These are phyloP conservation scores for Neurospora sublineolata DNA, from an alignment of 495 filamentous ascomycete species.

Conservation along the genomic window DNA sequence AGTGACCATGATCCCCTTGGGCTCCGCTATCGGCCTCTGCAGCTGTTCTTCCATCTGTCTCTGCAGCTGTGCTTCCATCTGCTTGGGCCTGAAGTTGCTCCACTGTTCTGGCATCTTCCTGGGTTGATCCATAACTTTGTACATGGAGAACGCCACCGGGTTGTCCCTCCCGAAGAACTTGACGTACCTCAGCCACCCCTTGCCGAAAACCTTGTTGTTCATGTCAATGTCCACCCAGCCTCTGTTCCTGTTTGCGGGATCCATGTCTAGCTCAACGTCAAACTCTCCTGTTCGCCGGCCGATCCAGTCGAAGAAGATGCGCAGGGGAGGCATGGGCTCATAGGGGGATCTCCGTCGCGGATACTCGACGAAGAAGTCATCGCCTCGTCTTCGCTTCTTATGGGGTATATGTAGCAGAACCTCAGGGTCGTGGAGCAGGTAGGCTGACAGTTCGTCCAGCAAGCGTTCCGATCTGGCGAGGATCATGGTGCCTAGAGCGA, in stretches of 20 bases:
- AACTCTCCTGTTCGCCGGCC: background rate
- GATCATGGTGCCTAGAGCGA: background rate
- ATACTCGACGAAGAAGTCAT: background rate
- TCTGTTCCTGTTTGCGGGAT: background rate
- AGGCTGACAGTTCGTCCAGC: background rate
- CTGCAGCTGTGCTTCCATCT: background rate
- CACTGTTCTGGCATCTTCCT: background rate
- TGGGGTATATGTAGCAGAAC: background rate
- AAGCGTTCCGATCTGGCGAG: background rate
- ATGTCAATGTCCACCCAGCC: background rate
- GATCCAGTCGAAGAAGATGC: background rate
- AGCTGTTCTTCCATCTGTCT: background rate
- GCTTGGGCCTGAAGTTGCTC: background rate
- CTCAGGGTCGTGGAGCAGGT: background rate
- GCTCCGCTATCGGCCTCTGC: background rate
- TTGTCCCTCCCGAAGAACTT: background rate
- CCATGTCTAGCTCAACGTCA: background rate
- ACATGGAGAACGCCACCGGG: background rate
- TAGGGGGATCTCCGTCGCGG: background rate
- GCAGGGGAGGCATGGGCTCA: background rate
- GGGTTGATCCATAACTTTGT: background rate
- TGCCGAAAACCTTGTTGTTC: background rate
- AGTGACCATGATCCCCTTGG: background rate
- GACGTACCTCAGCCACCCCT: background rate
- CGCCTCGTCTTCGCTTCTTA: background rate